Percentiles rank a stretch among this genome's conserved stretches.
These are phyloP conservation scores for Plicaturopsis crispa DNA, from an alignment of 768 basidiomycete species.

Conservation along the genomic window DNA sequence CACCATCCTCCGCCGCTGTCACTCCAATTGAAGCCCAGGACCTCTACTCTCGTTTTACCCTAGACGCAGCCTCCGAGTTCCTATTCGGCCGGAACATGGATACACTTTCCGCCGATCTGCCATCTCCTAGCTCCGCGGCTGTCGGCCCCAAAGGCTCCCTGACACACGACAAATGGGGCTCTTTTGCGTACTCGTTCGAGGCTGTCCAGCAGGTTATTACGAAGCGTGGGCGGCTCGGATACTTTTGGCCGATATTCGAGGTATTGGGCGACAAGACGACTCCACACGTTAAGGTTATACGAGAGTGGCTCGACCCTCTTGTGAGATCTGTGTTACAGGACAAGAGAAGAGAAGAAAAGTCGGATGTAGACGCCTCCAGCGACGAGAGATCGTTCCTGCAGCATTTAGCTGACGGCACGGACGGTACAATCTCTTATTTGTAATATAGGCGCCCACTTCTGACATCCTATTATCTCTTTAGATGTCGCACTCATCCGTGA, in stretches of 20 bases:
- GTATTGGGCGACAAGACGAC: slow-evolving; percentile 28
- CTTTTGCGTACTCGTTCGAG: slow-evolving; percentile 40
- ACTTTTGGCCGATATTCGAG: slow-evolving; percentile 36
- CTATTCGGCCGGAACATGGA: slow-evolving; percentile 61
- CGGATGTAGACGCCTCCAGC: slow-evolving; percentile 28
- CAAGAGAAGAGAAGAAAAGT: slow-evolving; percentile 29
- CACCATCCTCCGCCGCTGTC: slow-evolving; percentile 19
- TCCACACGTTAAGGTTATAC: slow-evolving; percentile 25
- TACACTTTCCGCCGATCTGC: slow-evolving; percentile 49
- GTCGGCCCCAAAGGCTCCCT: slow-evolving; percentile 55
- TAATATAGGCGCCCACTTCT: background rate
- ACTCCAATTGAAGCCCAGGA: slow-evolving; percentile 65
- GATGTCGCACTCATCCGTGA: slow-evolving; percentile 65
- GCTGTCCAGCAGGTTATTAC: slow-evolving; percentile 27
- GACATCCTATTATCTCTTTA: slow-evolving; percentile 18
- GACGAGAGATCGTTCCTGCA: slow-evolving; percentile 59
- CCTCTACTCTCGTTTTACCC: slow-evolving; percentile 56
- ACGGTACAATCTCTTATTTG: slow-evolving; percentile 33
- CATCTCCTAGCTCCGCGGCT: slow-evolving; percentile 33
- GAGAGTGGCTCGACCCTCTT: slow-evolving; percentile 52
- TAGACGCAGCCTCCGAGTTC: slow-evolving; percentile 69
- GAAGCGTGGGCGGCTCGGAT: slow-evolving; percentile 25
- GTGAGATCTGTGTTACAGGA: slow-evolving; percentile 44
- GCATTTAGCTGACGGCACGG: slow-evolving; percentile 57
- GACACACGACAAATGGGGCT: slow-evolving; percentile 53